Percentiles rank a stretch among this genome's conserved stretches.
Evolutionary conservation across 2,329 filamentous ascomycete species (phyloP).

Genomic region (Cercospora janseana): DNA sequence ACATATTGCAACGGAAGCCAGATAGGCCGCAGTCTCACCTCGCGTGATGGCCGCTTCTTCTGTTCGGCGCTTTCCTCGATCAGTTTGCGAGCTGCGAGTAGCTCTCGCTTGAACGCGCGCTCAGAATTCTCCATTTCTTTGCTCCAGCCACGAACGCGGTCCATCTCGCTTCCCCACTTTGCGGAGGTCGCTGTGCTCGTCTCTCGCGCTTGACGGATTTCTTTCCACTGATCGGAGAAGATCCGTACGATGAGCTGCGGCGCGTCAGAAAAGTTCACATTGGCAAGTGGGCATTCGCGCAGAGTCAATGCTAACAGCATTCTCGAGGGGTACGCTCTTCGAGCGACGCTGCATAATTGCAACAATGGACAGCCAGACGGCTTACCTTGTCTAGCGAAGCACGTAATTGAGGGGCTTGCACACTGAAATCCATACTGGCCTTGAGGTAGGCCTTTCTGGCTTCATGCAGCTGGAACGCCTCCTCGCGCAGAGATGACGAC

Average conservation of each 20-base stretch:
- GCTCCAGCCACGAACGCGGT: conserved; percentile 87
- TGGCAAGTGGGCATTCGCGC: neutral
- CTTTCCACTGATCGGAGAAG: conserved; percentile 82
- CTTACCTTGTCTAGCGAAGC: conserved; percentile 70
- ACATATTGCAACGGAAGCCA: too few relatives aligned
- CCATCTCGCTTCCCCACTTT: conserved; percentile 76
- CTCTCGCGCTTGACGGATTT: conserved; percentile 73
- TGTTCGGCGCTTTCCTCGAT: conserved; percentile 75
- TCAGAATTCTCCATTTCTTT: conserved; percentile 93
- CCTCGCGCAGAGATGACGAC: conserved; percentile 82
- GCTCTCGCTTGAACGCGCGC: conserved; percentile 74
- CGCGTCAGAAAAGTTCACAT: neutral
- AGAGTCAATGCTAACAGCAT: too few relatives aligned
- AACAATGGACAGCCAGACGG: too few relatives aligned
- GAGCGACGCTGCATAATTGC: too few relatives aligned
- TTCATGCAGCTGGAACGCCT: conserved; percentile 94
- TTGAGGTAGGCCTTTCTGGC: conserved; percentile 86
- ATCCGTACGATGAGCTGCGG: conserved; percentile 68
- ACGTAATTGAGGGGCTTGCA: conserved; percentile 80
- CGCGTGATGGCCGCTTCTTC: conserved; percentile 75
- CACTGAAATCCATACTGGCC: conserved; percentile 89
- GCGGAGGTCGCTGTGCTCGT: conserved; percentile 60
- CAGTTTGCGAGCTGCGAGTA: conserved; percentile 73
- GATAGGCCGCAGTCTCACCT: too few relatives aligned
- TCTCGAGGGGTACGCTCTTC: too few relatives aligned